A percentile compares a stretch with the other conserved stretches of the same genome.
phyloP scores from a whole-genome alignment of 768 basidiomycete species.

The Saitozyma podzolica region DNA sequence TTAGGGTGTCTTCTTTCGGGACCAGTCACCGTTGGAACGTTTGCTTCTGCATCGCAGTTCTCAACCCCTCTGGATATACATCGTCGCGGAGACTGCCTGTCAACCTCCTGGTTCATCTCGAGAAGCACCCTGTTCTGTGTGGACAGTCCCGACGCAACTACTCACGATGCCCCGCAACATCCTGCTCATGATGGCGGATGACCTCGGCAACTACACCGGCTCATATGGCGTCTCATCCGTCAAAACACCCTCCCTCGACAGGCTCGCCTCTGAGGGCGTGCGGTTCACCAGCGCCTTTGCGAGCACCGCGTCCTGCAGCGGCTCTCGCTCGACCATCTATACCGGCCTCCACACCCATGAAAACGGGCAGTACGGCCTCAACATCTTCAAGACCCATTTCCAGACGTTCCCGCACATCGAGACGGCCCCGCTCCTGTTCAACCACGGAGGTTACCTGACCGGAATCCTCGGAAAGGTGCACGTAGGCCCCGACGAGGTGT shows the following conservation, averaged over 20 bases:
- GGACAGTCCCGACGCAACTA: no score
- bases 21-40: no score
- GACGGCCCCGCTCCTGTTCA: conserved; percentile 16
- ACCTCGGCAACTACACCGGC: conserved; percentile 25
- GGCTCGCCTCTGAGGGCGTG: conserved; percentile 14
- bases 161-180: conserved; percentile 9
- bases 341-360: conserved; percentile 32
- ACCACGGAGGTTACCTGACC: conserved; percentile 17
- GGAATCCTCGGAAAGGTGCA: conserved; percentile 31
- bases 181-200: conserved; percentile 27
- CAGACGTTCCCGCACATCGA: conserved; percentile 24
- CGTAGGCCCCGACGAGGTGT: conserved; percentile 17
- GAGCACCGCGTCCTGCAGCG: conserved; percentile 23
- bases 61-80: no score
- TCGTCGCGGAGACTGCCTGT: no score
- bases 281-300: conserved; percentile 26
- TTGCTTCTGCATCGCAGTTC: no score
- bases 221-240: conserved; percentile 14
- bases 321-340: conserved; percentile 26
- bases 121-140: no score
- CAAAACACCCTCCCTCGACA: conserved; percentile 19
- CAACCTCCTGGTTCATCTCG: no score
- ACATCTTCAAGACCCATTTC: conserved; percentile 14
- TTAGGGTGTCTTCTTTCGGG: no score
- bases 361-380: conserved; percentile 31